These are phyloP conservation scores for Pisolithus thermaeus DNA, from an alignment of 1,284 basidiomycete species.

Conservation along the genomic window DNA sequence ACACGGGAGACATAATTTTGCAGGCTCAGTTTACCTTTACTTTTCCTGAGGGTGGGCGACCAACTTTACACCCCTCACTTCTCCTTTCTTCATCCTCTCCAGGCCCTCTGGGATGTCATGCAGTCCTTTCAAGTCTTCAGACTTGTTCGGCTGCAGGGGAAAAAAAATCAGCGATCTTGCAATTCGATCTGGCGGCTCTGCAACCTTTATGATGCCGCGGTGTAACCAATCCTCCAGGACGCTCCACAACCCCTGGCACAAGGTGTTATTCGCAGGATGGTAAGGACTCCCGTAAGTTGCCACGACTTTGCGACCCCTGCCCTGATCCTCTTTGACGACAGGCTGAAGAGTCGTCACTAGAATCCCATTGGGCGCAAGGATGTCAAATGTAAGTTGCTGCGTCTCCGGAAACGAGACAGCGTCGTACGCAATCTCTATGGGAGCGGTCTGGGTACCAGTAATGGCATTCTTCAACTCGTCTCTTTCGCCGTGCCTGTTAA, in stretches of 20 bases:
- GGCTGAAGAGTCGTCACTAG: conserved; percentile 21
- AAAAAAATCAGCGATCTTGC: background rate
- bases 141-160: conserved; percentile 29
- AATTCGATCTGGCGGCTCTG: conserved; percentile 1
- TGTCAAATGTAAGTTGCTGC: conserved; percentile 24
- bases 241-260: conserved; percentile 23
- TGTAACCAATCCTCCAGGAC: conserved; percentile 30
- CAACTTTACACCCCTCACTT: conserved; percentile 47
- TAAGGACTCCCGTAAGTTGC: conserved; percentile 24
- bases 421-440: conserved; percentile 38
- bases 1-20: background rate
- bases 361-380: conserved; percentile 21
- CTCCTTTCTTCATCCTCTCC: conserved; percentile 31
- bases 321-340: conserved; percentile 17
- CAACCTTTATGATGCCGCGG: conserved; percentile 32
- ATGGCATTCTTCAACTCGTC: conserved; percentile 26
- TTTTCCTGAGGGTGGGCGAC: conserved; percentile 42
- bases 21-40: conserved; percentile 8
- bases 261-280: conserved; percentile 14
- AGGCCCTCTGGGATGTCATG: conserved; percentile 40
- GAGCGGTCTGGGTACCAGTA: conserved; percentile 22
- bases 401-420: conserved; percentile 28
- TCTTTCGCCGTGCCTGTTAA: conserved; percentile 37
- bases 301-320: conserved; percentile 20
- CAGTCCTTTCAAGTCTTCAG: conserved; percentile 44